A percentile compares a stretch with the other conserved stretches of the same genome.
phyloP scores from a whole-genome alignment of 441 rosid species.

The Erodium chrysanthum region DNA sequence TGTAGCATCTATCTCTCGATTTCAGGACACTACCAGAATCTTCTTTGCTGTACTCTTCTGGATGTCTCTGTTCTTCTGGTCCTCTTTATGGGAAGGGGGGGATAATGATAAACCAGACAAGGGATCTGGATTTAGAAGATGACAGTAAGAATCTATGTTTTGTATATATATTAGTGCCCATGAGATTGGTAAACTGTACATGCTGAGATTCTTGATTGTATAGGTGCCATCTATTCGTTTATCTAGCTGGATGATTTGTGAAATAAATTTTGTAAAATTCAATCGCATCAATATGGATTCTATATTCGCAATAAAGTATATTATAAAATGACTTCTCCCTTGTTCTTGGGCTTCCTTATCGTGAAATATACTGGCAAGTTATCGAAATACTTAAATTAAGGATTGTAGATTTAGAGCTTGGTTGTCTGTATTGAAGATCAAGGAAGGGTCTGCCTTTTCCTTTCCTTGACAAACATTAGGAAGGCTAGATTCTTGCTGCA shows the following conservation, averaged over 20 bases:
- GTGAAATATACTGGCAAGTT: too few species aligned
- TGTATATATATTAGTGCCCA: conserved; percentile 16
- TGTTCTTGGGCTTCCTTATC: background rate
- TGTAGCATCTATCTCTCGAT: conserved; percentile 31
- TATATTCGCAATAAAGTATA: background rate
- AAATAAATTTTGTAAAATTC: background rate
- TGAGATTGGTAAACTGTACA: background rate
- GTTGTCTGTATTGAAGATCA: background rate
- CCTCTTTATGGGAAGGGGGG: conserved; percentile 60
- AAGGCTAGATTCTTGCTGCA: background rate
- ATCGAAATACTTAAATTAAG: background rate
- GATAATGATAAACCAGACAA: conserved; percentile 30
- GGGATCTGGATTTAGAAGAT: conserved; percentile 55
- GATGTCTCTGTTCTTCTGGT: conserved; percentile 93
- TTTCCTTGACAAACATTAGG: background rate
- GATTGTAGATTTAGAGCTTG: background rate
- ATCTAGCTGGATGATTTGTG: background rate
- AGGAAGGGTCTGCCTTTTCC: background rate
- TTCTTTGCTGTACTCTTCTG: conserved; percentile 83
- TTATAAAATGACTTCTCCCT: background rate
- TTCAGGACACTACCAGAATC: conserved; percentile 55
- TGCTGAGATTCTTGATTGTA: background rate
- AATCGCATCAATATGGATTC: background rate
- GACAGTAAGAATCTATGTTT: conserved; percentile 22
- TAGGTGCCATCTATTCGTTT: background rate